Evolutionary conservation across 78 protist genomes (phyloP).

Genomic region (Acrasis kona): DNA sequence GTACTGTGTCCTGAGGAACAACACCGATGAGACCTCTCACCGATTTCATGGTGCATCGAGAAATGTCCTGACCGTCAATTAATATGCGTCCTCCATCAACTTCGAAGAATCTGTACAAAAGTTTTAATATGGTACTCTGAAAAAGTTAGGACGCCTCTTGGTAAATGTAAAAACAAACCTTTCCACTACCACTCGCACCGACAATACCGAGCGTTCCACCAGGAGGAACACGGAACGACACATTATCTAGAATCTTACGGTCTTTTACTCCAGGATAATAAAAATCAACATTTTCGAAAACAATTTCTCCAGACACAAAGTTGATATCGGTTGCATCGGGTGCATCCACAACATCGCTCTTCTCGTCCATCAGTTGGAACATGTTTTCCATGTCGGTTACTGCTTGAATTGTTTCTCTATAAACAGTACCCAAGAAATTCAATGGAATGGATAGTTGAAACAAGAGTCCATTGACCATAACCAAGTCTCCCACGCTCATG

Average conservation of each 20-base stretch:
- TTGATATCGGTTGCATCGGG: constrained; percentile 20
- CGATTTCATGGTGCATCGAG: constrained; percentile 19
- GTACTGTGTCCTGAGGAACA: constrained; percentile 76
- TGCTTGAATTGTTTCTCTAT: constrained; percentile 68
- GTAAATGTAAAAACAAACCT: no score
- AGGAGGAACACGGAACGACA: constrained; percentile 52
- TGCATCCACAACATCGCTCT: background rate
- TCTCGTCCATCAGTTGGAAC: constrained; percentile 35
- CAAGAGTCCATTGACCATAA: constrained; percentile 64
- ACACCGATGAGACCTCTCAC: constrained; percentile 58
- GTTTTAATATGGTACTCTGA: constrained; percentile 60
- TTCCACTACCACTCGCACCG: constrained; percentile 87
- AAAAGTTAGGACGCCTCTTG: no score
- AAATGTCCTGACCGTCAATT: constrained; percentile 73
- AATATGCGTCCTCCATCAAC: constrained; percentile 52
- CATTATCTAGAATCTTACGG: constrained; percentile 27
- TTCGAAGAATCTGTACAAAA: constrained; percentile 73
- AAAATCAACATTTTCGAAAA: constrained; percentile 53
- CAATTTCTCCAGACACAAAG: constrained; percentile 35
- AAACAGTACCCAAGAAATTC: constrained; percentile 78
- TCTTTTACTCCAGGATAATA: no score
- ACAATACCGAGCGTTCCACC: constrained; percentile 76
- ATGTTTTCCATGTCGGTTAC: constrained; percentile 68
- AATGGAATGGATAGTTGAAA: constrained; percentile 84
- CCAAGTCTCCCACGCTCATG: constrained; percentile 73